A percentile compares a stretch with the other conserved stretches of the same genome.
These are phyloP conservation scores for Urtica urens DNA, from an alignment of 306 rosid genomes.

Conservation along the genomic window DNA sequence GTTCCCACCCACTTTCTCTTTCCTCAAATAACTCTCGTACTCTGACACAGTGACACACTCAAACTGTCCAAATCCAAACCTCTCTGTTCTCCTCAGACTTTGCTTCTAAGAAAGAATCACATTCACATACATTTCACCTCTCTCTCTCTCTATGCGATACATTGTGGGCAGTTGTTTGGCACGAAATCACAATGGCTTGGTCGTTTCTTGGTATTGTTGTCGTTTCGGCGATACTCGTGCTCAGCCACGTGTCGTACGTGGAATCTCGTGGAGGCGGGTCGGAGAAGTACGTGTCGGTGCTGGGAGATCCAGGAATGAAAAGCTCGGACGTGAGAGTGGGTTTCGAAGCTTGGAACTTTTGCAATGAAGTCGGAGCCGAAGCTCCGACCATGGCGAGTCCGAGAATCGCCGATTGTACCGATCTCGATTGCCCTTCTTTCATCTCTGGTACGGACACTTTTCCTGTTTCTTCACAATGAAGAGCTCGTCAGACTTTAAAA, in stretches of 20 bases:
- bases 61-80: background rate
- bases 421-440: slow-evolving; percentile 18
- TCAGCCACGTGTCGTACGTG: slow-evolving; percentile 3
- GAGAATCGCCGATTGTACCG: slow-evolving; percentile 50
- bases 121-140: background rate
- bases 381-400: slow-evolving; percentile 56
- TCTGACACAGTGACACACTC: background rate
- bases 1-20: background rate
- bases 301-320: slow-evolving; percentile 52
- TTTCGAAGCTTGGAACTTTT: slow-evolving; percentile 49
- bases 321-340: slow-evolving; percentile 39
- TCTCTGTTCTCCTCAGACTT: background rate
- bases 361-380: slow-evolving; percentile 53
- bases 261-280: slow-evolving; percentile 7
- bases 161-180: no score
- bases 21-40: background rate
- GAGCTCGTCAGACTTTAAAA: no score
- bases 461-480: background rate
- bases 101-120: slow-evolving; percentile 2
- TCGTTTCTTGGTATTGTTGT: background rate
- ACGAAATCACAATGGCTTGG: background rate
- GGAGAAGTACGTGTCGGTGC: slow-evolving; percentile 21
- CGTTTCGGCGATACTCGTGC: slow-evolving; percentile 8
- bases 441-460: slow-evolving; percentile 10
- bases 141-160: no score